Evolutionary conservation across 306 rosid genomes (phyloP).

Genomic region (Boehmeria nivea): DNA sequence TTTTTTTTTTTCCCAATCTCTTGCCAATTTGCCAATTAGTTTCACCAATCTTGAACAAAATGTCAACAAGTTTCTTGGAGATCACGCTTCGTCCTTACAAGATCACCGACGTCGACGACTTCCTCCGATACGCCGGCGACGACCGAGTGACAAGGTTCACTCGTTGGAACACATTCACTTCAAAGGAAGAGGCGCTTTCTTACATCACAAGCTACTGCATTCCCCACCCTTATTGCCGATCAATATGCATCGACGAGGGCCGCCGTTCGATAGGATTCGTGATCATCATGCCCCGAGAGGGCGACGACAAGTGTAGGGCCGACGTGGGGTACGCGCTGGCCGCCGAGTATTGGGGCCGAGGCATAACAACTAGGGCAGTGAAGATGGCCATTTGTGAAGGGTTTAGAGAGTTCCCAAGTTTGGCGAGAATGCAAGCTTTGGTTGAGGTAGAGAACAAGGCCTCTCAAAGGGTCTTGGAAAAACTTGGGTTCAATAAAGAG

Average conservation of each 20-base stretch:
- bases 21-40: no score
- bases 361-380: conserved; percentile 19
- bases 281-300: conserved; percentile 13
- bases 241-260: conserved; percentile 26
- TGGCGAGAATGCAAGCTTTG: conserved; percentile 23
- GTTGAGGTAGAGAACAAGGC: conserved; percentile 26
- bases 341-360: conserved; percentile 24
- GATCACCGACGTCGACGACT: conserved; percentile 23
- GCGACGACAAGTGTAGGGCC: conserved; percentile 18
- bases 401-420: conserved; percentile 10
- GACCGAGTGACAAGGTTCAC: conserved; percentile 23
- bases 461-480: conserved; percentile 32
- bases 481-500: conserved; percentile 27
- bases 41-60: background rate
- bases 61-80: background rate
- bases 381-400: conserved; percentile 27
- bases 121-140: conserved; percentile 17
- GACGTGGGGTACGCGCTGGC: conserved; percentile 20
- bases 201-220: conserved; percentile 20
- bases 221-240: conserved; percentile 28
- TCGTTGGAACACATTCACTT: conserved; percentile 24
- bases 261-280: conserved; percentile 25
- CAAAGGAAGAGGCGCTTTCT: conserved; percentile 19
- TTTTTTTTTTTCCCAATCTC: no score
- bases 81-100: conserved; percentile 25